These are phyloP conservation scores for Blastobotrys serpentis DNA, from an alignment of 1,139 yeast genomes.

Conservation along the genomic window DNA sequence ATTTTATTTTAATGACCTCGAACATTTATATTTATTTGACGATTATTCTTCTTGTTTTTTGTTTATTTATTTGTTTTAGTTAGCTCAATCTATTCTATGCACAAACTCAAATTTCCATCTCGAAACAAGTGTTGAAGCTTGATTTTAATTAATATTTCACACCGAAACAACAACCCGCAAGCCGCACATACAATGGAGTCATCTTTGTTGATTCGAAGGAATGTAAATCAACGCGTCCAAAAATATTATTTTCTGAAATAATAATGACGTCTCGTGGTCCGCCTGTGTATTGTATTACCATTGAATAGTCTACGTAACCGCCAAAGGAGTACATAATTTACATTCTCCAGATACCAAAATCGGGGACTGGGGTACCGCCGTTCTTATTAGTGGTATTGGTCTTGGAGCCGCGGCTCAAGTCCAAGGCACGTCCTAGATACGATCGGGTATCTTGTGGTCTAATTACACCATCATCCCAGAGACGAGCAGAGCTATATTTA, in stretches of 20 bases:
- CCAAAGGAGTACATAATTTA: constrained; percentile 17
- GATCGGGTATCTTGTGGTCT: constrained; percentile 37
- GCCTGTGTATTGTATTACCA: not conserved
- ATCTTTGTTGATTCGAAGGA: not conserved
- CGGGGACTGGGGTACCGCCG: constrained; percentile 22
- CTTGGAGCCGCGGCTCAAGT: constrained; percentile 28
- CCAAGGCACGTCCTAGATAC: constrained; percentile 38
- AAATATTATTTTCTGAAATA: not conserved
- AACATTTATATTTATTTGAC: constrained; percentile 1
- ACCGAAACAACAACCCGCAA: too few relatives aligned
- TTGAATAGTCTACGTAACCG: not conserved
- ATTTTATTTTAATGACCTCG: not conserved
- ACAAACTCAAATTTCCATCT: too few relatives aligned
- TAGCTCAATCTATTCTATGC: not conserved
- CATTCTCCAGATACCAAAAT: constrained; percentile 40
- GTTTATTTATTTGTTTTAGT: constrained; percentile 8
- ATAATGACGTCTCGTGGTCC: not conserved
- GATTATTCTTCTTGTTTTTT: constrained; percentile 6
- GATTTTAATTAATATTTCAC: too few relatives aligned
- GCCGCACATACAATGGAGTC: not conserved
- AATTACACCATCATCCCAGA: constrained; percentile 41
- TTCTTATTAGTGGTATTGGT: constrained; percentile 20
- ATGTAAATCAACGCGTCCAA: not conserved
- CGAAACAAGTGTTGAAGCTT: too few relatives aligned
- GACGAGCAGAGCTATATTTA: constrained; percentile 36